Percentiles rank a stretch among this genome's conserved stretches.
These are phyloP conservation scores for Macrolepiota fuliginosa DNA, from an alignment of 768 basidiomycete genomes.

Conservation along the genomic window DNA sequence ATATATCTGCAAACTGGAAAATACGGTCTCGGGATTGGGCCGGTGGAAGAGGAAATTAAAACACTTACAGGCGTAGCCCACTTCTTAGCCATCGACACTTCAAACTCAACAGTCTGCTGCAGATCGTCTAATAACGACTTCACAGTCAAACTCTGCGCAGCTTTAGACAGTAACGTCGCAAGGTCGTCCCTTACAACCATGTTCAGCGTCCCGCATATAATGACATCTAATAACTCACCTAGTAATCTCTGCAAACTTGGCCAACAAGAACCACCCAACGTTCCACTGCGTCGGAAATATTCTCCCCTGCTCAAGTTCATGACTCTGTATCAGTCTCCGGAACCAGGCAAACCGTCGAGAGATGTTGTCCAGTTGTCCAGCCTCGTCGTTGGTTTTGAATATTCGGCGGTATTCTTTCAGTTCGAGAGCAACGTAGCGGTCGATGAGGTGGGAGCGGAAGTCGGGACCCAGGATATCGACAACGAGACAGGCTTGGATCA, in stretches of 20 bases:
- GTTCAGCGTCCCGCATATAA: neutral
- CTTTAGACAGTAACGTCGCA: constrained; percentile 75
- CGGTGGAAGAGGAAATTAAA: neutral
- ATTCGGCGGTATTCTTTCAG: constrained; percentile 96
- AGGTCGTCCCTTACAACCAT: constrained; percentile 69
- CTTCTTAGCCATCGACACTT: constrained; percentile 75
- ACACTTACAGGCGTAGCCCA: constrained; percentile 68
- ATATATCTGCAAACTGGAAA: constrained; percentile 60
- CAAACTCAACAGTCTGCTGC: constrained; percentile 87
- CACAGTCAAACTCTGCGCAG: constrained; percentile 69
- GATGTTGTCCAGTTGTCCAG: constrained; percentile 94
- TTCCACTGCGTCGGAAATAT: constrained; percentile 88
- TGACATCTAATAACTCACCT: constrained; percentile 44
- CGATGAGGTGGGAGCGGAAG: constrained; percentile 75
- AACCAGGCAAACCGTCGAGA: constrained; percentile 96
- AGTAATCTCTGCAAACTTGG: constrained; percentile 90
- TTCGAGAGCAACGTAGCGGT: constrained; percentile 86
- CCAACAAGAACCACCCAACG: constrained; percentile 76
- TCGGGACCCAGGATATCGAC: constrained; percentile 88
- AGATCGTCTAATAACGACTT: constrained; percentile 81
- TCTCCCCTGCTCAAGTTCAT: constrained; percentile 83
- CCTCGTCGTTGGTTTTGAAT: constrained; percentile 90
- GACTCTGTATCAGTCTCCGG: constrained; percentile 74
- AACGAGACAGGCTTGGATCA: constrained; percentile 84
- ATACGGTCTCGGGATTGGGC: neutral